These are phyloP conservation scores for Fusarium multiceps DNA, from an alignment of 2,329 filamentous ascomycete species.

Conservation along the genomic window DNA sequence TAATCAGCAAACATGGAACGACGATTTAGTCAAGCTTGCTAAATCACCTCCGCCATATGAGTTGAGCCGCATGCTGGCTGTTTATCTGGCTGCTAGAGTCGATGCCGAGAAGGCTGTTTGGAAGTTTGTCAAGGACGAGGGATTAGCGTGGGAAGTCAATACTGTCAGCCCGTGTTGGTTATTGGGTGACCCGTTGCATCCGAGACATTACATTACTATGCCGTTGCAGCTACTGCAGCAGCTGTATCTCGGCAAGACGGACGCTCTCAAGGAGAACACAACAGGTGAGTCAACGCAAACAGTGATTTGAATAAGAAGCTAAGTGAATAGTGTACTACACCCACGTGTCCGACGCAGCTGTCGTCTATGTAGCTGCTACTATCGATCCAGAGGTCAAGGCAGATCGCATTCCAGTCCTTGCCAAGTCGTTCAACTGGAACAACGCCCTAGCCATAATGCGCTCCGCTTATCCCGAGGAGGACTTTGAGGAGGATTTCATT, in stretches of 20 bases:
- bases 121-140: slow-evolving; percentile 35
- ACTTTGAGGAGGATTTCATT: slow-evolving; percentile 28
- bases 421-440: slow-evolving; percentile 35
- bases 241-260: slow-evolving; percentile 29
- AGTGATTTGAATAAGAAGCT: neutral
- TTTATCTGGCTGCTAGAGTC: slow-evolving; percentile 20
- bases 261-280: neutral
- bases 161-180: slow-evolving; percentile 30
- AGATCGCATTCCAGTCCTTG: slow-evolving; percentile 20
- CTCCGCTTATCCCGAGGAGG: slow-evolving; percentile 7
- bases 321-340: slow-evolving; percentile 33
- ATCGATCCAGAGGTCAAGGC: slow-evolving; percentile 29
- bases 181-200: slow-evolving; percentile 16
- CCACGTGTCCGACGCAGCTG: slow-evolving; percentile 34
- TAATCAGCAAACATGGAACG: slow-evolving; percentile 35
- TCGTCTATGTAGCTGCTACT: slow-evolving; percentile 32
- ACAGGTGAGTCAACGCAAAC: slow-evolving; percentile 16
- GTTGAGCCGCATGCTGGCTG: slow-evolving; percentile 8
- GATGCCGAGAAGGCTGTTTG: slow-evolving; percentile 40
- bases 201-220: slow-evolving; percentile 29
- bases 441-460: slow-evolving; percentile 27
- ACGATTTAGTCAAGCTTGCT: slow-evolving; percentile 15
- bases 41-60: slow-evolving; percentile 37
- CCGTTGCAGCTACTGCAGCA: slow-evolving; percentile 37
- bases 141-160: slow-evolving; percentile 35